Base-by-base conservation (phyloP, 2,329 filamentous ascomycete species). In the Hymenoscyphus scutula region DNA sequence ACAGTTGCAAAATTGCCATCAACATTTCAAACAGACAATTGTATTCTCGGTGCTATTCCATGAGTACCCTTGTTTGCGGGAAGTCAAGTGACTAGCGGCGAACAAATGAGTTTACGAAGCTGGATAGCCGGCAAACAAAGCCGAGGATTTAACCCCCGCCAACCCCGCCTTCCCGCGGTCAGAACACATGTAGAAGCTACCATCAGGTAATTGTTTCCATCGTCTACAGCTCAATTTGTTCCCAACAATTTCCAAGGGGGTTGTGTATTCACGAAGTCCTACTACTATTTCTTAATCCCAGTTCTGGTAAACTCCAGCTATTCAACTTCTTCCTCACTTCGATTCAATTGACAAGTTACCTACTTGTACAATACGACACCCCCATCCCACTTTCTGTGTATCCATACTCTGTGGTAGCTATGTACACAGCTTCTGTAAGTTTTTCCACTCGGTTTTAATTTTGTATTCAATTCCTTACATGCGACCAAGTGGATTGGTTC, bases 371-470 rank as follows among this genome's bases (percentile, higher is more conserved):
- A 13, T 19, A 51, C 34, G 13, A 29, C 27, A 29, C 27, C 3
- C 27, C 32, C 34, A 34, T 13, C 34, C 34, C 34, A 37, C 34
- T 37, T 37, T 37, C 11, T 13, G 32, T 13, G 3, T 34, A 34
- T 10, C 5, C 34, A 25, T 23, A 11, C 19, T 13, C 19, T 25
- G 23, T n/a, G 29, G 25, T 53, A 23, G 58, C 19, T 23, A 67
- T 69, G 66, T 85, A 90, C 71, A 90, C 88, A 19, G 84, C 88
- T 29, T 88, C 86, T 19, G 62, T 63, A 48, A 57, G 61, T 58
- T 15, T n/a, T 5, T 41, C n/a, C 19, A 32, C 17, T 32, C 29
- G 1, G 11, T n/a, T 17, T 32, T 4, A 5, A n/a, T n/a, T n/a
- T n/a, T n/a, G n/a, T n/a, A n/a, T n/a, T n/a, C n/a, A n/a, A n/a